Conservation (phyloP, 768 basidiomycete species). For the Russula abietina region DNA sequence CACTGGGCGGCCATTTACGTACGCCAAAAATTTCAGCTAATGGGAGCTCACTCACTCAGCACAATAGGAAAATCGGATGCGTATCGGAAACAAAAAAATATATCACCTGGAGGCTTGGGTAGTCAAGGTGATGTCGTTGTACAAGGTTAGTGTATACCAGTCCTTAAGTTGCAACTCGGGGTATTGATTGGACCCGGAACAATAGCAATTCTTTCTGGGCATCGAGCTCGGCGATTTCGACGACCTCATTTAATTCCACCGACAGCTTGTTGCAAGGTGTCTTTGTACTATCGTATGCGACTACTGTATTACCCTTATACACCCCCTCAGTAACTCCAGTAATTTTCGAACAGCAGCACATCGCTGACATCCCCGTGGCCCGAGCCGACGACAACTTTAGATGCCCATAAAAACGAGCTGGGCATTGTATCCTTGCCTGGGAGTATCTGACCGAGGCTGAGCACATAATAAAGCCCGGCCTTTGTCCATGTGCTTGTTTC, state of each 20-base stretch:
- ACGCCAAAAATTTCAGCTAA: slow-evolving; percentile 29
- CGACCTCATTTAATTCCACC: slow-evolving; percentile 15
- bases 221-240: slow-evolving; percentile 58
- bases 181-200: slow-evolving; percentile 4
- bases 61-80: slow-evolving; percentile 86
- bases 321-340: not conserved
- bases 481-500: not conserved
- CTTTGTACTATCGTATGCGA: not conserved
- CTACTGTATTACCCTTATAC: slow-evolving; percentile 4
- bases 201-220: slow-evolving; percentile 47
- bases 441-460: not conserved
- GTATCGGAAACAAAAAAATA: slow-evolving; percentile 88
- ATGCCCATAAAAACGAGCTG: not conserved
- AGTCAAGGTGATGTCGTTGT: slow-evolving; percentile 89
- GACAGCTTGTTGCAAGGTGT: not conserved
- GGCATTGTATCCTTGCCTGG: not conserved
- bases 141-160: slow-evolving; percentile 52
- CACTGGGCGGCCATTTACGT: slow-evolving; percentile 98
- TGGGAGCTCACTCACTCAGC: not conserved
- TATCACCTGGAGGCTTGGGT: slow-evolving; percentile 98
- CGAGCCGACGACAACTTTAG: not conserved
- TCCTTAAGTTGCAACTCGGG: not conserved
- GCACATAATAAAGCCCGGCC: not conserved
- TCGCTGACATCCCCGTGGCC: not conserved
- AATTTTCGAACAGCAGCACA: not conserved